Percentiles rank a stretch among this genome's conserved stretches.
These are phyloP conservation scores for Dacryopinax spathularia DNA, from an alignment of 768 basidiomycete genomes.

Conservation along the genomic window DNA sequence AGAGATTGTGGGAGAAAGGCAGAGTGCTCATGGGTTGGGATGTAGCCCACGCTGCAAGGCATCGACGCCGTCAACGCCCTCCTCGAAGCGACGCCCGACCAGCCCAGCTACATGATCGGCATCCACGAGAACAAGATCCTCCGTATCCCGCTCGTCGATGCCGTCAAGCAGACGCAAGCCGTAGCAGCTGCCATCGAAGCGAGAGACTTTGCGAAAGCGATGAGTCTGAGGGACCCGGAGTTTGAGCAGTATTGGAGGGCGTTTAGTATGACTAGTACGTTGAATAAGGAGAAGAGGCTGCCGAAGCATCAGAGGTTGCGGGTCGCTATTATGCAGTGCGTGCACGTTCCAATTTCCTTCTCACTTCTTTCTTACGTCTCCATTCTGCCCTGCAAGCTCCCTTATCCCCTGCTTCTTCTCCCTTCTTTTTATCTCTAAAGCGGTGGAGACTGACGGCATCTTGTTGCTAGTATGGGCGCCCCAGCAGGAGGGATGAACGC, in stretches of 20 bases:
- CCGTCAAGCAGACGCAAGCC: conserved; percentile 79
- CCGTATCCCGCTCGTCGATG: conserved; percentile 80
- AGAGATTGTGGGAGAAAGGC: neutral
- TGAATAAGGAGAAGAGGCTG: conserved; percentile 41
- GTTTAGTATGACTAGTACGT: conserved; percentile 58
- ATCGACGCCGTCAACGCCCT: conserved; percentile 84
- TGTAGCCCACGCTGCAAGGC: conserved; percentile 88
- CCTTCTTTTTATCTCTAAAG: conserved; percentile 1
- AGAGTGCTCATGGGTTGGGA: conserved; percentile 6
- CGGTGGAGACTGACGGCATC: conserved; percentile 7
- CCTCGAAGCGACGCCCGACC: conserved; percentile 69
- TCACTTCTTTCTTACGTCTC: neutral
- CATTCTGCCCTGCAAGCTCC: conserved; percentile 21
- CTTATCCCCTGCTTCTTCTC: conserved; percentile 64
- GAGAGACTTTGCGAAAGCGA: conserved; percentile 75
- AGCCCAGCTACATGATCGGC: conserved; percentile 96
- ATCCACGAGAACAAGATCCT: conserved; percentile 90
- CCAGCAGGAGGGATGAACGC: conserved; percentile 99
- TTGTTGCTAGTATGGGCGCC: conserved; percentile 60
- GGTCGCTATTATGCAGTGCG: conserved; percentile 31
- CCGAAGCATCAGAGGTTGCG: conserved; percentile 31
- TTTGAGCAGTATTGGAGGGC: conserved; percentile 75
- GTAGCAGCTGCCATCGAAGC: conserved; percentile 68
- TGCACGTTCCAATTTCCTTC: neutral
- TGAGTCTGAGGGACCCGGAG: conserved; percentile 81